Evolutionary conservation across 495 filamentous ascomycete genomes (phyloP), one percentile per base, ranked within the genome.

Genomic region (Astrothelium macrocarpum): DNA sequence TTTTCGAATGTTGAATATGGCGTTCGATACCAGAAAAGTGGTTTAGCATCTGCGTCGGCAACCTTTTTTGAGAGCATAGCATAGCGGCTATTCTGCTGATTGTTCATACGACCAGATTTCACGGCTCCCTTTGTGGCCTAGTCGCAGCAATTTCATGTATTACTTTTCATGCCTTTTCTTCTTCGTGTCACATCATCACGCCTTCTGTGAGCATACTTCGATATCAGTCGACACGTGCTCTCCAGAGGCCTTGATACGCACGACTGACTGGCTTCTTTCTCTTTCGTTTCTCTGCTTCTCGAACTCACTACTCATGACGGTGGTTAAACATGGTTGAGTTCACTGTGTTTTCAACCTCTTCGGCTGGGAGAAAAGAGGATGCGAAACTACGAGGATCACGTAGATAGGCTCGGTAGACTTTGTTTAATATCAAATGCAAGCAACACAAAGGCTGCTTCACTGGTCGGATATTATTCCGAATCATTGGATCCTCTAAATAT

Each of bases 41-140:
- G 49, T 56, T 56, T 20, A 56, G 49, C 49, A 56, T 56, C 49
- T 56, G 49, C 25, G 49, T 25, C 20, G 49, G 49, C 49, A n/a
- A 10, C 3, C 20, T 56, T 29, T 26, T 56, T 56, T 1, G 16
- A 56, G 25, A 20, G 49, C 49, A 56, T 56, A 56, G 49, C 49
- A 16, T 29, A 28, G 49, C 49, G 49, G 49, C 49, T 29, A 11
- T 3, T 56, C 16, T 56, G 31, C 36, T 36, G 59, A 32, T 60
- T 36, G 2, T 60, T 36, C 59, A 16, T 59, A 26, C n/a, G 59
- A 43, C 23, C 59, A 43, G 31, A 36, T 36, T 43, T 60, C 26
- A 43, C 31, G 59, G 16, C 23, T 60, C 4, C 23, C 12, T 26
- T 34, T 36, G 31, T 4, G n/a, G 59, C n/a, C 14, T n/a, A 34